Evolutionary conservation across 345 rosid genomes (phyloP), one percentile per base, ranked within the genome.

Genomic region (Lepidium aucheri): DNA sequence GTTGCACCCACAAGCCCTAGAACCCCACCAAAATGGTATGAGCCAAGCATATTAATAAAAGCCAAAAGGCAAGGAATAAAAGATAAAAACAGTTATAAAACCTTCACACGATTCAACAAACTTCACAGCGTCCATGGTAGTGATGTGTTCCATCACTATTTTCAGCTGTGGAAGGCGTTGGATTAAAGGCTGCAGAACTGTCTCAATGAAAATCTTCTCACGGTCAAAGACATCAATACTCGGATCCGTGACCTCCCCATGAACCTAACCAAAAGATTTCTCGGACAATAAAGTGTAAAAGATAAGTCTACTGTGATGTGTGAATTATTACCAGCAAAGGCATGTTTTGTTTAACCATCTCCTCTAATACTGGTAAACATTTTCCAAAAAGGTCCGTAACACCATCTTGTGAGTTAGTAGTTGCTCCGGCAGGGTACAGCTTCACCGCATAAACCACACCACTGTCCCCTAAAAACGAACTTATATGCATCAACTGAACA

Each of bases 351-450:
- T 81, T 77, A 54, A 74, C 82, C 99, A 94, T 80, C 76, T 90
- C 95, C 80, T 88, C 99, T 51, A 94, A 86, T 44, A 83, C 93
- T 34, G 95, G 87, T 43, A 94, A 81, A 65, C 96, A 90, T 66
- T 86, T 88, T 26, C 99, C 97, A 56, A 90, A 81, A 55, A 94
- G 88, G 72, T 90, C 90, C 0, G 96, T 90, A 46, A 94, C 99
- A 56, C 97, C 99, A 66, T 90, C 95, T 80, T 94, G 95, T 58
- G 97, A 90, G 70, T 94, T 94, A 30, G 99, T 86, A 14, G 97
- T 88, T 35, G 97, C 97, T 13, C 99, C 96, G 10, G 96, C 99
- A 73, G 99, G 99, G 70, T 94, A 94, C 72, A 90, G 54, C 85
- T 94, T 94, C 60, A 94, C 97, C 52, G 89, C 97, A 83, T 78